Conservation (phyloP, 1,284 basidiomycete species). For the Moniliophthora roreri region DNA sequence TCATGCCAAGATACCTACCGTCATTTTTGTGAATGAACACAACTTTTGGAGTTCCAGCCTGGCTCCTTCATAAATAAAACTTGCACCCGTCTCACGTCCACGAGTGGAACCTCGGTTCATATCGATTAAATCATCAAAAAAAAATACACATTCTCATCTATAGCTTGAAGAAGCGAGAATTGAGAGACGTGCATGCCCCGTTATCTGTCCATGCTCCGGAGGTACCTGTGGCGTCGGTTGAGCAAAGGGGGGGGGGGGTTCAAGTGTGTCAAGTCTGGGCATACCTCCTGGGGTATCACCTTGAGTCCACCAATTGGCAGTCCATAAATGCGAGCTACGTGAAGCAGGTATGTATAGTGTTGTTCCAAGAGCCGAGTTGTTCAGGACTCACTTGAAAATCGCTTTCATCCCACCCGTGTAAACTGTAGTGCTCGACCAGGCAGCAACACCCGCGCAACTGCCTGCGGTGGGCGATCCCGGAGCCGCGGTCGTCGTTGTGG, state of each 20-base stretch:
- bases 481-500: slow-evolving; percentile 21
- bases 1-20: too few relatives aligned
- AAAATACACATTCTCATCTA: too few relatives aligned
- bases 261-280: slow-evolving; percentile 23
- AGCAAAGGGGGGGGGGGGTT: not conserved
- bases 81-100: too few relatives aligned
- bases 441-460: slow-evolving; percentile 46
- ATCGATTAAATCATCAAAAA: too few relatives aligned
- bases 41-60: too few relatives aligned
- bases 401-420: slow-evolving; percentile 53
- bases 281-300: slow-evolving; percentile 58
- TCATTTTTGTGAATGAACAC: too few relatives aligned
- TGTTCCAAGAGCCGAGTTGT: not conserved
- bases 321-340: slow-evolving; percentile 56
- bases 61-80: too few relatives aligned
- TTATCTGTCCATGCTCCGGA: slow-evolving; percentile 59
- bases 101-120: too few relatives aligned
- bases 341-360: slow-evolving; percentile 14
- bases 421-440: slow-evolving; percentile 47
- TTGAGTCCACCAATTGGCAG: slow-evolving; percentile 65
- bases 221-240: slow-evolving; percentile 22
- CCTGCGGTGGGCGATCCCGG: slow-evolving; percentile 30
- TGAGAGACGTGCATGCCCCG: slow-evolving; percentile 39
- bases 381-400: slow-evolving; percentile 44
- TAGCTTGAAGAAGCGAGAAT: not conserved